Evolutionary conservation across 2,329 filamentous ascomycete genomes (phyloP), one percentile per base, ranked within the genome.

Genomic region (Aspergillus sp.): DNA sequence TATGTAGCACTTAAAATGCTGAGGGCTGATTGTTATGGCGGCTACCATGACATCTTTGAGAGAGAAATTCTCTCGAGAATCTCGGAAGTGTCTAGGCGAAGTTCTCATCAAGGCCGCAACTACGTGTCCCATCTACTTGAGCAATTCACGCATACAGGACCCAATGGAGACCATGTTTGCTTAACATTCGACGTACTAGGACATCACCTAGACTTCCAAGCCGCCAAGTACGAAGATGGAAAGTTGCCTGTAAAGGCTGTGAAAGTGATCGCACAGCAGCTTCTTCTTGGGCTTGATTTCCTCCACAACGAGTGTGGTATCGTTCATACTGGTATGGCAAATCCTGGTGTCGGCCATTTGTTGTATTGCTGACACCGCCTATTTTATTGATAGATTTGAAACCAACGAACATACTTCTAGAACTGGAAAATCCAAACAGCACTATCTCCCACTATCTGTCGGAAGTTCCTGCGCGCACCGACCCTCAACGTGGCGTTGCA

Each of bases 151-250:
- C 67, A 70, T 59, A 56, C 42, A 22, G 69, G 68, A 8, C 66
- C 64, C 15, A 68, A 68, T 58, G 67, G 68, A 52, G 55, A 65
- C 32, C 67, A 71, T 59, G 60, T 69, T 4, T 71, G 67, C 53
- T 53, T 70, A 15, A 62, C 61, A 1, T 67, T 70, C 39, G 64
- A 69, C n/a, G 66, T 66, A 8, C 53, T 67, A 36, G 66, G 66
- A 11, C 61, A 69, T 34, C 62, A 64, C 51, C 30, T 70, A n/a
- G 58, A 55, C 42, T 63, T 62, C 44, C 64, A 69, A 55, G n/a
- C 55, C 18, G 53, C 57, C 44, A 62, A 56, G 41, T 68, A 61
- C 44, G 55, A 61, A 54, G 62, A 66, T 53, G 61, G 61, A 34
- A 60, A 54, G 51, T 13, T 68, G n/a, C 66, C 66, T n/a, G 56